Evolutionary conservation across 352 stramenopile genomes (phyloP), one percentile per base, ranked within the genome.

Genomic region (Phytophthora tentaculata): DNA sequence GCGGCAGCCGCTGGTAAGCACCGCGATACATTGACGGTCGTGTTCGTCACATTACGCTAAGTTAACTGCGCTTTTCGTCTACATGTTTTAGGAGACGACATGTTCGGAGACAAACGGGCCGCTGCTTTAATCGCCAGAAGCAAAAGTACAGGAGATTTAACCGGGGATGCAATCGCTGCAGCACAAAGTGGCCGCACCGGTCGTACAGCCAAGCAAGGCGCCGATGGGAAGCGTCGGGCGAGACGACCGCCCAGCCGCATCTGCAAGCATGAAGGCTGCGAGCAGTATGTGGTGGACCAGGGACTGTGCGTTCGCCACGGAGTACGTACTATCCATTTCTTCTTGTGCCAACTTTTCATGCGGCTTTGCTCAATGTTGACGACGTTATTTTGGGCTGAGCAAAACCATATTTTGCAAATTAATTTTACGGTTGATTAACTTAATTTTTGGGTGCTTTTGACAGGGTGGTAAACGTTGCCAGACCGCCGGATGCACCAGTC

Each of bases 281-380:
- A 90, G 56, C 80, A 93, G 65, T 93, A 93, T 54, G 83, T 93
- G 37, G 84, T 91, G 47, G 83, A 93, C 44, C 80, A 90, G 57
- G 84, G 84, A n/a, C 78, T 91, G 5, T 93, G 84, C 22, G 80
- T 91, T 52, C 83, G 84, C 22, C 84, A 93, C 49, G 83, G 84
- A 56, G 84, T 92, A 67, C 64, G 81, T 79, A 55, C 61, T 56
- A 59, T 61, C 41, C n/a, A 48, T 45, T 56, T 67, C 41, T 48
- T 48, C 41, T 24, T 9, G 41, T 24, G 41, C 41, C 41, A 48
- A 48, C 10, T 60, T 56, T 59, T 47, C 22, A 23, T 64, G 35
- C 26, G 24, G 22, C 20, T 56, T 64, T 23, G 32, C 16, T 29
- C 43, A 3, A n/a, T 26, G 35, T 51, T 43, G 26, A 32, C 43